Evolutionary conservation across 305 asterid species (phyloP).

Genomic region (Fraxinus albicans): DNA sequence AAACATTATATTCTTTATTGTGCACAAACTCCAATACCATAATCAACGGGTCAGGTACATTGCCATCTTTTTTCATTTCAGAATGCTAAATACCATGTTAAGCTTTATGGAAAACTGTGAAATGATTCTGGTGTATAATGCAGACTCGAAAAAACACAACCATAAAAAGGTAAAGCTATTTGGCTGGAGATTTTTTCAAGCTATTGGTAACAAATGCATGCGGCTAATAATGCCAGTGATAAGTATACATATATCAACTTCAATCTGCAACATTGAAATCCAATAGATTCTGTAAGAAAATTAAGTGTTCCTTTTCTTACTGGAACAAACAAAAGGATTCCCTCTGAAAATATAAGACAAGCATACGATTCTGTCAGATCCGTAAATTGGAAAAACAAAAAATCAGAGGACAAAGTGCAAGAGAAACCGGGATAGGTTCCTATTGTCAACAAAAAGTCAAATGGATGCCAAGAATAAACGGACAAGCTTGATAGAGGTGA

Average conservation of each 20-base stretch:
- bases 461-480: background rate
- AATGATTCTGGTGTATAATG: background rate
- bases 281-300: background rate
- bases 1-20: background rate
- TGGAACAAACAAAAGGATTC: background rate
- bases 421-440: background rate
- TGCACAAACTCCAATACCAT: background rate
- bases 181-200: background rate
- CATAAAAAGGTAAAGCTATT: background rate
- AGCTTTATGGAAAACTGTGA: constrained; percentile 29
- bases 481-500: background rate
- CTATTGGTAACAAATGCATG: constrained; percentile 14
- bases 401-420: background rate
- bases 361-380: background rate
- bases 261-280: background rate
- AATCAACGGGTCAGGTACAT: background rate
- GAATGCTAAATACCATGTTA: background rate
- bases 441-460: background rate
- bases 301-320: background rate
- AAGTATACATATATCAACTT: background rate
- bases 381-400: background rate
- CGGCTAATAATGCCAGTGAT: constrained; percentile 1
- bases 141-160: constrained; percentile 8
- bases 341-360: background rate
- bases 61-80: background rate